Evolutionary conservation across 305 asterid genomes (phyloP), one percentile per base, ranked within the genome.

Genomic region (Fraxinus dipetala): DNA sequence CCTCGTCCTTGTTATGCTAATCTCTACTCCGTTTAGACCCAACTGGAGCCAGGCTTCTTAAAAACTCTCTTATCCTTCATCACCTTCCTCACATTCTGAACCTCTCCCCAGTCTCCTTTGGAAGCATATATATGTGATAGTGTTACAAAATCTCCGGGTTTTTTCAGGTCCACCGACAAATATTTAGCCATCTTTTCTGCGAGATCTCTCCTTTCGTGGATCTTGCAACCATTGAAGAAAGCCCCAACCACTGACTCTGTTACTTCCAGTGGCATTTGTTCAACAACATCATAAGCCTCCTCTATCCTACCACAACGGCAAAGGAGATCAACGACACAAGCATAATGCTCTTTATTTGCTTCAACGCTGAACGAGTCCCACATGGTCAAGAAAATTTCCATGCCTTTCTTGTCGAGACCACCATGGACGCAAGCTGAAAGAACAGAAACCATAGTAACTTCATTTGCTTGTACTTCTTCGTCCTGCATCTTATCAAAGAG

Each of bases 341-440:
- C 88, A 84, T 85, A 90, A 73, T 92, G 95, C 83, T 91, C 94
- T 61, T 77, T 83, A 72, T 82, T 90, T 20, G 91, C 84, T 78
- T 82, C 80, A 78, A 91, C 75, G 24, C 85, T 85, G 73, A 84
- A 87, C 1, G 26, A 65, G 31, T 84, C 90, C 84, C 65, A 67
- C 80, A 92, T 85, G 36, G 86, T 56, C 81, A 80, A 84, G 85
- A 89, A 90, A 63, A 91, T 85, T 70, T 88, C 88, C 87, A 90
- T 34, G 11, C 94, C 97, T 76, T 89, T 89, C 86, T 89, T 87
- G 13, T 89, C 88, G 26, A 82, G 76, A 75, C 93, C 97, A 77
- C 91, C 92, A 78, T 92, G 97, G 82, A 95, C 84, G 75, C 95
- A 92, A 72, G 94, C 93, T 22, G 84, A 89, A 43, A 91, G 90